Evolutionary conservation across 2,329 filamentous ascomycete species (phyloP).

Genomic region (Penicillium aurantiogriseum): DNA sequence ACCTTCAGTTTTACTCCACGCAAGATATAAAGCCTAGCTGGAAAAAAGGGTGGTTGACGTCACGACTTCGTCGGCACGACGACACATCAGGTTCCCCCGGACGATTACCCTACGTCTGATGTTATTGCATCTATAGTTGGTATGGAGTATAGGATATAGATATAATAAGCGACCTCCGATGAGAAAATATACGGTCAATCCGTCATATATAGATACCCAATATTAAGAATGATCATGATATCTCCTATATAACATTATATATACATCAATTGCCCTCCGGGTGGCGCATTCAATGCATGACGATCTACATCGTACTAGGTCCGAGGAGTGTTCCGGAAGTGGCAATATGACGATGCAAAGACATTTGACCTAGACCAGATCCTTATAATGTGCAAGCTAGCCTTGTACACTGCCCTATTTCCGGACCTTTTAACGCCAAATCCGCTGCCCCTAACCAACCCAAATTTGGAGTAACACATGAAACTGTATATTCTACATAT

Average conservation of each 20-base stretch:
- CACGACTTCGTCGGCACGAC: constrained; percentile 12
- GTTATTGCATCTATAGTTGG: not conserved
- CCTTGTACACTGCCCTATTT: not conserved
- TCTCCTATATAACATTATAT: not conserved
- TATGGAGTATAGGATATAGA: not conserved
- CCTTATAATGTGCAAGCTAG: not conserved
- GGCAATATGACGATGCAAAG: constrained; percentile 14
- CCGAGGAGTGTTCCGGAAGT: constrained; percentile 1
- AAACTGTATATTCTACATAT: not conserved
- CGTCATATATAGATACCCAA: not conserved
- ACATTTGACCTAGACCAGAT: not conserved
- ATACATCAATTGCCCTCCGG: not conserved
- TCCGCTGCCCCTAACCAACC: not conserved
- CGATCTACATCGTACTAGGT: not conserved
- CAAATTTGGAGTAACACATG: not conserved
- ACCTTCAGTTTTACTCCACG: too few species aligned
- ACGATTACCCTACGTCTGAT: not conserved
- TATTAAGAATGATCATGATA: not conserved
- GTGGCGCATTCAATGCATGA: constrained; percentile 9
- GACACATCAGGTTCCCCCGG: not conserved
- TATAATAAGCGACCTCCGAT: not conserved
- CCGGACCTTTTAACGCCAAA: not conserved
- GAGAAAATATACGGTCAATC: not conserved
- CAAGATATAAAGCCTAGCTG: too few species aligned
- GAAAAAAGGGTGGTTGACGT: constrained; percentile 16